phyloP scores from a whole-genome alignment of 768 basidiomycete species.

The Agrocybe praecox region DNA sequence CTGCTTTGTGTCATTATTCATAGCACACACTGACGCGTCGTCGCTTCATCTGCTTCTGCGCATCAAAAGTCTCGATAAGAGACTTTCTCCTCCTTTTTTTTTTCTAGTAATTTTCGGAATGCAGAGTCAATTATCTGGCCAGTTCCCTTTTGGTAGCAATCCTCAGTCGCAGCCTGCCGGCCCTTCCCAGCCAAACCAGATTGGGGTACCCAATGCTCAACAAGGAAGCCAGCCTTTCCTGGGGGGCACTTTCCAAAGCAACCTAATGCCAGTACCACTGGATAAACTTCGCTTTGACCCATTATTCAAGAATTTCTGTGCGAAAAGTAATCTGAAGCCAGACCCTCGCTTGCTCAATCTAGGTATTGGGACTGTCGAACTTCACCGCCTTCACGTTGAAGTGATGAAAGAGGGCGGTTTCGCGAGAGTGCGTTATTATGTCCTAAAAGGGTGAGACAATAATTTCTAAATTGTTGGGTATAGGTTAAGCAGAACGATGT shows the following conservation, averaged over 20 bases:
- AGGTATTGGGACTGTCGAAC: conserved; percentile 60
- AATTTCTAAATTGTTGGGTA: background rate
- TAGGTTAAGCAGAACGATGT: conserved; percentile 58
- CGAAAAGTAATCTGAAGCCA: no score
- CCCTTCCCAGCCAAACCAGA: conserved; percentile 16
- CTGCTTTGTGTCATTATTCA: no score
- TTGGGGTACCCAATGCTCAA: conserved; percentile 1
- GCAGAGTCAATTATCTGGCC: conserved; percentile 8
- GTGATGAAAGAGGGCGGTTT: conserved; percentile 64
- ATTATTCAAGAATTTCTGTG: conserved; percentile 51
- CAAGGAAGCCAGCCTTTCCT: conserved; percentile 2
- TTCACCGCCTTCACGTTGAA: conserved; percentile 56
- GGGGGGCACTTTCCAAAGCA: conserved; percentile 6
- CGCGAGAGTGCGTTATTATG: conserved; percentile 44
- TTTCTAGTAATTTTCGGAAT: no score
- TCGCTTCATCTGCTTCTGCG: no score
- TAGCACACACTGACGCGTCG: no score
- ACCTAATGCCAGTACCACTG: conserved; percentile 10
- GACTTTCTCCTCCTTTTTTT: no score
- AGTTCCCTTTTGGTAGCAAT: conserved; percentile 17
- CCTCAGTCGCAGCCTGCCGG: conserved; percentile 8
- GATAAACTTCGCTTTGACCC: conserved; percentile 55
- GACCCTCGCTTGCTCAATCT: conserved; percentile 45
- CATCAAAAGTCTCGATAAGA: no score
- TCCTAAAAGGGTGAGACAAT: background rate